These are phyloP conservation scores for Diaporthe longicolla DNA, from an alignment of 2,329 filamentous ascomycete genomes.

Conservation along the genomic window DNA sequence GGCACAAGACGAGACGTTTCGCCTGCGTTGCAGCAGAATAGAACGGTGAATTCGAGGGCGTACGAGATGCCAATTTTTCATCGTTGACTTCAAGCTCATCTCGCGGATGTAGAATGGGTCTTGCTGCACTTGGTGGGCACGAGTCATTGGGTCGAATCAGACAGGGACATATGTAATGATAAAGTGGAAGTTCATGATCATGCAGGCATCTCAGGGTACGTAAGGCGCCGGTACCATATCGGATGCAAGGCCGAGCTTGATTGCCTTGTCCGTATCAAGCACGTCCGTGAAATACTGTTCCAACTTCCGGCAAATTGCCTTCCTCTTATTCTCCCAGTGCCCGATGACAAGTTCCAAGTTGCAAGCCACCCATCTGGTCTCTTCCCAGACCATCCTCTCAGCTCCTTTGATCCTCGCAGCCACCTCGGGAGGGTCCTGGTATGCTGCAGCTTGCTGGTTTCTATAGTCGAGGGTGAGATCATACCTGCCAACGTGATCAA, in stretches of 20 bases:
- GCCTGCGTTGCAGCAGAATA: neutral
- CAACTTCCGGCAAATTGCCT: conserved; percentile 1
- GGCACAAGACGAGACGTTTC: no score
- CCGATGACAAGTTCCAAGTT: conserved; percentile 13
- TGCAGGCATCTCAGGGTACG: neutral
- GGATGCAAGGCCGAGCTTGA: neutral
- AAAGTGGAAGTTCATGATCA: neutral
- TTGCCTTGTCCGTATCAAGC: neutral
- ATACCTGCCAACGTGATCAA: conserved; percentile 7
- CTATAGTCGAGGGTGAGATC: conserved; percentile 1
- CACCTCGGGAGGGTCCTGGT: neutral
- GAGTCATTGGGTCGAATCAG: no score
- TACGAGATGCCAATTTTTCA: neutral
- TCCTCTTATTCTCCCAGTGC: conserved; percentile 13
- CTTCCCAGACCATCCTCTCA: conserved; percentile 26
- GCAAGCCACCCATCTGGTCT: conserved; percentile 18
- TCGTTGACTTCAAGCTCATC: neutral
- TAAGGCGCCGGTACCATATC: neutral
- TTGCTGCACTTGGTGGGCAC: neutral
- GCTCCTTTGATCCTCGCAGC: neutral
- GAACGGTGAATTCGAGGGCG: neutral
- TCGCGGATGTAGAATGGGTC: neutral
- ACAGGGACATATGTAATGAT: neutral
- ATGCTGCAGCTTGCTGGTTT: neutral
- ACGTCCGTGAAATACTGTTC: conserved; percentile 18